Evolutionary conservation across 805 yeast genomes (phyloP).

Genomic region (Cyberlindnera americana): DNA sequence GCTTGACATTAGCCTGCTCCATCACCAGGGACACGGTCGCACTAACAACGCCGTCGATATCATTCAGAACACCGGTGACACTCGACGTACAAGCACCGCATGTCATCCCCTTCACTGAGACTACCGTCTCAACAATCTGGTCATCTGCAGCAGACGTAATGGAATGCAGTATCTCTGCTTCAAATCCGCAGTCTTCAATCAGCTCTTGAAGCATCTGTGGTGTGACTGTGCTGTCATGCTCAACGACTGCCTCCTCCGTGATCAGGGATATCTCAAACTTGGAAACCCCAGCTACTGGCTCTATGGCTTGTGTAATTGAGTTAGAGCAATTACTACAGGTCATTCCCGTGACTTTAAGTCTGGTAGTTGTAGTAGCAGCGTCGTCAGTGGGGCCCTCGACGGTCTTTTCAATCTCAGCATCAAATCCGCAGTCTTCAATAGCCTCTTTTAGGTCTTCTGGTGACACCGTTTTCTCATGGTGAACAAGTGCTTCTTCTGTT

Average conservation of each 20-base stretch:
- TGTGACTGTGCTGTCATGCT: conserved; percentile 37
- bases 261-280: conserved; percentile 64
- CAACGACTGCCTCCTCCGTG: conserved; percentile 67
- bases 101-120: conserved; percentile 27
- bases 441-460: conserved; percentile 40
- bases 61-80: conserved; percentile 51
- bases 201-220: conserved; percentile 39
- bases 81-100: conserved; percentile 47
- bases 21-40: conserved; percentile 73
- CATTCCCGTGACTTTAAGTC: conserved; percentile 55
- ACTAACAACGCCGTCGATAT: conserved; percentile 45
- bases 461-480: conserved; percentile 32
- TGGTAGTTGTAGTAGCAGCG: conserved; percentile 6
- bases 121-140: conserved; percentile 13
- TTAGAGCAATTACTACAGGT: conserved; percentile 84
- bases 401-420: conserved; percentile 16
- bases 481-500: conserved; percentile 67
- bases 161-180: conserved; percentile 34
- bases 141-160: neutral
- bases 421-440: conserved; percentile 70
- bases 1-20: conserved; percentile 62
- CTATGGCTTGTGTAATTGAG: conserved; percentile 55
- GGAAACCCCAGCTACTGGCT: conserved; percentile 36
- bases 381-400: neutral
- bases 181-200: conserved; percentile 77